phyloP scores from a whole-genome alignment of 305 asterid species.

The Striga hermonthica region DNA sequence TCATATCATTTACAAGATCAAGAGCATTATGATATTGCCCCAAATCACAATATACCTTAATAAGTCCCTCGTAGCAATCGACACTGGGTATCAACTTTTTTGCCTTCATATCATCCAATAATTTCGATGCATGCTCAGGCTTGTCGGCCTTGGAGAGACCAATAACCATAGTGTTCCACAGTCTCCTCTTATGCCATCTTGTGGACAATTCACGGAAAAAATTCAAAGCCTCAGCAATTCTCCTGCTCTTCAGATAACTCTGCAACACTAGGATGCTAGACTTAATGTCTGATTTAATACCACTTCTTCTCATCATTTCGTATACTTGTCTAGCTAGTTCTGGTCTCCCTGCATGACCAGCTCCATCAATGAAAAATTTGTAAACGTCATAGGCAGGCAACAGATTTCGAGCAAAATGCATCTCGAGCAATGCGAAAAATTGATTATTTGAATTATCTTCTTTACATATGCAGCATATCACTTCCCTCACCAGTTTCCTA shows the following conservation, averaged over 20 bases:
- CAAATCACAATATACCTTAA: conserved; percentile 44
- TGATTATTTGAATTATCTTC: conserved; percentile 45
- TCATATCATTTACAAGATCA: conserved; percentile 49
- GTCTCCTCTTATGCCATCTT: conserved; percentile 35
- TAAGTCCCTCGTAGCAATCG: conserved; percentile 64
- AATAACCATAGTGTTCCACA: conserved; percentile 47
- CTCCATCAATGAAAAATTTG: conserved; percentile 65
- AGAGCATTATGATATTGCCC: conserved; percentile 41
- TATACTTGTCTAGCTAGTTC: conserved; percentile 55
- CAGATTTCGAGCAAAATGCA: conserved; percentile 40
- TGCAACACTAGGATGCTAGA: conserved; percentile 51
- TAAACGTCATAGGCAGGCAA: conserved; percentile 30
- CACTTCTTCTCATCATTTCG: conserved; percentile 48
- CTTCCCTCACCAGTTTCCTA: conserved; percentile 43
- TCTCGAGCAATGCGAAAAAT: conserved; percentile 50
- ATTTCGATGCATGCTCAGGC: conserved; percentile 41
- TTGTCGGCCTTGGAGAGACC: conserved; percentile 55
- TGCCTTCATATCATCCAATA: conserved; percentile 47
- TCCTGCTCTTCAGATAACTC: conserved; percentile 45
- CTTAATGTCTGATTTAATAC: conserved; percentile 34
- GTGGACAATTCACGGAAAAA: conserved; percentile 41
- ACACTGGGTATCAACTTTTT: conserved; percentile 44
- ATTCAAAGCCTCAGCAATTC: conserved; percentile 43
- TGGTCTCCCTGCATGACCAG: conserved; percentile 57
- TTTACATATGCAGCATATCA: conserved; percentile 47